Conservation (phyloP, 2,329 filamentous ascomycete genomes). For the Blastomyces parvus region DNA sequence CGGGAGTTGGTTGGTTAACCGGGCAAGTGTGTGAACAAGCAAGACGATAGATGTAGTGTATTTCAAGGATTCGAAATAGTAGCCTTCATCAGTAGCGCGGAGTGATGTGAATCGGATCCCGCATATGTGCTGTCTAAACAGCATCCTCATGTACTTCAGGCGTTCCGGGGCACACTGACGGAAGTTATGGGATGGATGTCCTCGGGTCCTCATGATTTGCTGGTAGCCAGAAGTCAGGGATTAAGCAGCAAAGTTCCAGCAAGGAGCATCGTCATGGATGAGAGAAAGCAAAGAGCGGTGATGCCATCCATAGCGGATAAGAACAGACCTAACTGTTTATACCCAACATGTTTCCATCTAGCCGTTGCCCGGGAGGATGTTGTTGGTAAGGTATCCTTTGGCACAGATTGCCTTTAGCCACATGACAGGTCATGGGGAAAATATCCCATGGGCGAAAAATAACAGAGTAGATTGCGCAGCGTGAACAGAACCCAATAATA, state of each 20-base stretch:
- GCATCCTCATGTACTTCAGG: neutral
- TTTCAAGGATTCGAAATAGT: neutral
- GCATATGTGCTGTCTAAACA: neutral
- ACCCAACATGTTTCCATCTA: neutral
- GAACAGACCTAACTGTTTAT: neutral
- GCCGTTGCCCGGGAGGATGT: neutral
- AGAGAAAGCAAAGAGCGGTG: neutral
- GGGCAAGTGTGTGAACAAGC: neutral
- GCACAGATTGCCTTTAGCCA: neutral
- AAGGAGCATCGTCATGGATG: neutral
- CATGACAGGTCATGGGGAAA: slow-evolving; percentile 1
- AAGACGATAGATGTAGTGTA: neutral
- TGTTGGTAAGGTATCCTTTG: no score
- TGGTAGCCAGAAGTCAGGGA: neutral
- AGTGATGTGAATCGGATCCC: neutral
- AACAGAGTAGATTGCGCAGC: neutral
- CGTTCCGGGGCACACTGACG: no score
- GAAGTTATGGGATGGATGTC: neutral
- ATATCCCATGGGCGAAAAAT: neutral
- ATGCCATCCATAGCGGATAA: neutral
- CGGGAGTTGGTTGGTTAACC: neutral
- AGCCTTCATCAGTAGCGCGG: neutral
- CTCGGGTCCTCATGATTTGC: neutral
- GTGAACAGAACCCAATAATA: neutral
- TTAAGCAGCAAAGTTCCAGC: no score